Conservation (phyloP, 1,284 basidiomycete genomes). For the Sanghuangporus weigelae region DNA sequence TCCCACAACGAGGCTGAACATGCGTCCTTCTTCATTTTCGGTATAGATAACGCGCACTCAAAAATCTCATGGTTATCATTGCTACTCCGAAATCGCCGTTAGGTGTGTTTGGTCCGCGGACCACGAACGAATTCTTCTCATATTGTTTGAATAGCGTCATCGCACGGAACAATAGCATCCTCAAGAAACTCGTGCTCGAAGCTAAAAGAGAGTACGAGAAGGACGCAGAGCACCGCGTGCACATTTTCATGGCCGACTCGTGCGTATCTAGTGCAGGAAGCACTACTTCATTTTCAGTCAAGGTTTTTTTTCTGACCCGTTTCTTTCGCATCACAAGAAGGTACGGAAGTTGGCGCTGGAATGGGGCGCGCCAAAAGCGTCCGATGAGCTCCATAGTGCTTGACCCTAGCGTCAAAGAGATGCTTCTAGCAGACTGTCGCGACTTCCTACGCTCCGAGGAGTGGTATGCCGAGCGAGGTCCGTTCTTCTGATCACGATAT, state of each 20-base stretch:
- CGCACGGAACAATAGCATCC: constrained; percentile 76
- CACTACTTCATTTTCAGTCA: background rate
- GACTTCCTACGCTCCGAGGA: constrained; percentile 80
- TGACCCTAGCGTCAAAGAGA: constrained; percentile 80
- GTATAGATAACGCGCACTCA: constrained; percentile 72
- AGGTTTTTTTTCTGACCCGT: constrained; percentile 4
- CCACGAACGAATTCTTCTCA: constrained; percentile 11
- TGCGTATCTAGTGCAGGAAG: constrained; percentile 36
- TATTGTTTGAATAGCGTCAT: constrained; percentile 53
- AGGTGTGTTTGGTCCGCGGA: constrained; percentile 41
- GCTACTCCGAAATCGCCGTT: constrained; percentile 68
- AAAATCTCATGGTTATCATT: constrained; percentile 65
- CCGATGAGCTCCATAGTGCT: constrained; percentile 85
- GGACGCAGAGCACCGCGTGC: constrained; percentile 80
- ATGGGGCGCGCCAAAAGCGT: constrained; percentile 77
- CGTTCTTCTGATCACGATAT: constrained; percentile 23
- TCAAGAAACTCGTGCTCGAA: constrained; percentile 78
- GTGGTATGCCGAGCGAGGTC: constrained; percentile 83
- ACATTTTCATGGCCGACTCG: constrained; percentile 84
- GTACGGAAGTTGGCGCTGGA: constrained; percentile 78
- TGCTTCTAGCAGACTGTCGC: constrained; percentile 78
- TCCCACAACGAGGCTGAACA: background rate
- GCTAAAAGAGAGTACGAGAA: constrained; percentile 83
- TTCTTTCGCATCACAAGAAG: constrained; percentile 35
- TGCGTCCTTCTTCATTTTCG: constrained; percentile 23